Percentiles rank a stretch among this genome's conserved stretches.
phyloP scores from a whole-genome alignment of 257 asterid genomes.

The Solanum arcanum region DNA sequence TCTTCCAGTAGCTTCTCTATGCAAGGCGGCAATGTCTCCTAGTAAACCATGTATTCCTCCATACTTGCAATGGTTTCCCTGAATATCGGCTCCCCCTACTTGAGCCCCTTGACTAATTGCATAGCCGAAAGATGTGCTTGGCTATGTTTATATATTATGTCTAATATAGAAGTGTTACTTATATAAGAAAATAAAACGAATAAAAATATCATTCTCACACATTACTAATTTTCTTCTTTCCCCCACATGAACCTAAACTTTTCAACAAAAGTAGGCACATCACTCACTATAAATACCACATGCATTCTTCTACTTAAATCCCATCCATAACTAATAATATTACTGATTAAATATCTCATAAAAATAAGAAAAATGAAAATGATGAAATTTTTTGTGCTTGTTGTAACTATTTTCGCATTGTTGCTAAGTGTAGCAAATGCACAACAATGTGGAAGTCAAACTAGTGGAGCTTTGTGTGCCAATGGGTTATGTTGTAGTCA shows the following conservation, averaged over 20 bases:
- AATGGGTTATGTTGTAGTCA: too few relatives aligned
- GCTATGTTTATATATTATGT: too few relatives aligned
- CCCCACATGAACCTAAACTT: too few relatives aligned
- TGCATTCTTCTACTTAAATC: not conserved
- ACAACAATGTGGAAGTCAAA: too few relatives aligned
- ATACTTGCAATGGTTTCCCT: not conserved
- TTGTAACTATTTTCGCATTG: not conserved
- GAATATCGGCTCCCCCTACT: not conserved
- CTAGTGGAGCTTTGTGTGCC: too few relatives aligned
- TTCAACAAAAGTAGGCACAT: too few relatives aligned
- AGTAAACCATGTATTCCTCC: not conserved
- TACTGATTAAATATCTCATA: too few relatives aligned
- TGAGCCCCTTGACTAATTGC: not conserved
- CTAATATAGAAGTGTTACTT: too few relatives aligned
- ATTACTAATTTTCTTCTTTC: not conserved
- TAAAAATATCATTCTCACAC: not conserved
- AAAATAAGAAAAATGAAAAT: not conserved
- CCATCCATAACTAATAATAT: too few relatives aligned
- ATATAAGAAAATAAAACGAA: not conserved
- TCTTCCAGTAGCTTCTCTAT: not conserved
- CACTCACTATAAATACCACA: not conserved
- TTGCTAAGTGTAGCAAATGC: not conserved
- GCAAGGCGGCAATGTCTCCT: not conserved
- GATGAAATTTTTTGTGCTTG: conserved; percentile 4
- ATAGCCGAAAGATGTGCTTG: too few relatives aligned